Evolutionary conservation across 176 grass and related monocot genomes (phyloP).

Genomic region (Cenchrus purpureus): DNA sequence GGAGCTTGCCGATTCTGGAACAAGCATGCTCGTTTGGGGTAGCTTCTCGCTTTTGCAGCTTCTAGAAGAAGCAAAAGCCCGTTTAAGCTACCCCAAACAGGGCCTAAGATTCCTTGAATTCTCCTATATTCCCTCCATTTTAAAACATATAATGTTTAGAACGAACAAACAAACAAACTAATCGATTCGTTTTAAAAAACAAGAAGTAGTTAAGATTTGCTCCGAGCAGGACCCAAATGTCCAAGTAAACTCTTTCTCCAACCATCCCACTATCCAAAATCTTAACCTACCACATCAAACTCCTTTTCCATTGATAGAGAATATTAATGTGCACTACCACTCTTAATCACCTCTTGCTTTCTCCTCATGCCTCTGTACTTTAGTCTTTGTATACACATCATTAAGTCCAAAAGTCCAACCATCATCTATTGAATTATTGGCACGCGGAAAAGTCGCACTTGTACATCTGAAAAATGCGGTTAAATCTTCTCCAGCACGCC

Average conservation of each 20-base stretch:
- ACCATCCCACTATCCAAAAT: constrained; percentile 27
- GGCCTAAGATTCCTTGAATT: neutral
- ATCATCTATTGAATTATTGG: constrained; percentile 35
- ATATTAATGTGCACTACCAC: neutral
- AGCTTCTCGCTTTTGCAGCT: too few species aligned
- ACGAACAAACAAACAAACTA: too few species aligned
- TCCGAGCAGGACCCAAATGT: neutral
- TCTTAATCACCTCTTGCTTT: constrained; percentile 9
- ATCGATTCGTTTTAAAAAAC: too few species aligned
- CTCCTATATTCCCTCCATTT: neutral
- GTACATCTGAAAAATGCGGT: constrained; percentile 8
- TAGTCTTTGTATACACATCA: constrained; percentile 44
- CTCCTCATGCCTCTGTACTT: constrained; percentile 23
- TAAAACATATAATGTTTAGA: too few species aligned
- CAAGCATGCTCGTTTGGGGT: too few species aligned
- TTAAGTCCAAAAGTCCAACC: constrained; percentile 40
- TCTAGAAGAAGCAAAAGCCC: too few species aligned
- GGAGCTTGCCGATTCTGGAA: too few species aligned
- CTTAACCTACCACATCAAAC: constrained; percentile 3
- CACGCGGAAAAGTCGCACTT: constrained; percentile 32
- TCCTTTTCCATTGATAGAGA: neutral
- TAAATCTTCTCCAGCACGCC: constrained; percentile 41
- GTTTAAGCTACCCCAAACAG: too few species aligned
- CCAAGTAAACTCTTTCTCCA: constrained; percentile 2
- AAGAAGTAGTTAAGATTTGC: neutral